These are phyloP conservation scores for Parmelia sp. DNA, from an alignment of 495 filamentous ascomycete genomes.

Conservation along the genomic window DNA sequence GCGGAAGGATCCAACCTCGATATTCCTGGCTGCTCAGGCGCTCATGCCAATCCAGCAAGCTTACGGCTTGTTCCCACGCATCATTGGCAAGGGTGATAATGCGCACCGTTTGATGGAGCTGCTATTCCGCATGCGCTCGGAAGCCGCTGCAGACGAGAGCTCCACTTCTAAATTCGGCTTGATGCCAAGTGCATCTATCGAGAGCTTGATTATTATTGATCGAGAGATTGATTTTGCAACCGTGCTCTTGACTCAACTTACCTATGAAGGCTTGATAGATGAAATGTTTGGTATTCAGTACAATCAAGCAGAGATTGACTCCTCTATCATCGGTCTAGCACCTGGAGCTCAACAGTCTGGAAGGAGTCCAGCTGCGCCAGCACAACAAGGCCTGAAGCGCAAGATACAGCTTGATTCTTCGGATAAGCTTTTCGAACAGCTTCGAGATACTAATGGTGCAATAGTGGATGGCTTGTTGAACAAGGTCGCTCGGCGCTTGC, in stretches of 20 bases:
- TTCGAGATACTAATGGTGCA: constrained; percentile 91
- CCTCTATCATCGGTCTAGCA: constrained; percentile 75
- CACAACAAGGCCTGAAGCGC: constrained; percentile 66
- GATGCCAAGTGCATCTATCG: constrained; percentile 80
- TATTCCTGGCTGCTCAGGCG: constrained; percentile 83
- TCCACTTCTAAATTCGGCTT: constrained; percentile 56
- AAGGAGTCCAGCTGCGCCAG: constrained; percentile 44
- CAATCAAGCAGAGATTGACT: constrained; percentile 90
- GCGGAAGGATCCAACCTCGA: constrained; percentile 84
- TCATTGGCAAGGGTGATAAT: constrained; percentile 94
- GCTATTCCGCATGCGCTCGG: constrained; percentile 86
- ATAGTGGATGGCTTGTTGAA: constrained; percentile 85
- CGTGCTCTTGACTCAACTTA: constrained; percentile 85
- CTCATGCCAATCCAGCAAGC: constrained; percentile 90
- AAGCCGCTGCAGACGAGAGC: constrained; percentile 71
- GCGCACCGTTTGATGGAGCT: constrained; percentile 83
- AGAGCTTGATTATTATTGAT: constrained; percentile 91
- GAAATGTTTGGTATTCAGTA: constrained; percentile 83
- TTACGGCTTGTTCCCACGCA: constrained; percentile 89
- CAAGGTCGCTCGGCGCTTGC: constrained; percentile 81
- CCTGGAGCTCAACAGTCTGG: constrained; percentile 51
- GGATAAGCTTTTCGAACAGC: constrained; percentile 80
- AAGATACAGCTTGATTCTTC: constrained; percentile 86
- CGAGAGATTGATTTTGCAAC: constrained; percentile 91
- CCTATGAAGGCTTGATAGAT: constrained; percentile 94